A percentile compares a stretch with the other conserved stretches of the same genome.
These are phyloP conservation scores for Pseudopediastrum boryanum DNA, from an alignment of 139 green algal genomes.

Conservation along the genomic window DNA sequence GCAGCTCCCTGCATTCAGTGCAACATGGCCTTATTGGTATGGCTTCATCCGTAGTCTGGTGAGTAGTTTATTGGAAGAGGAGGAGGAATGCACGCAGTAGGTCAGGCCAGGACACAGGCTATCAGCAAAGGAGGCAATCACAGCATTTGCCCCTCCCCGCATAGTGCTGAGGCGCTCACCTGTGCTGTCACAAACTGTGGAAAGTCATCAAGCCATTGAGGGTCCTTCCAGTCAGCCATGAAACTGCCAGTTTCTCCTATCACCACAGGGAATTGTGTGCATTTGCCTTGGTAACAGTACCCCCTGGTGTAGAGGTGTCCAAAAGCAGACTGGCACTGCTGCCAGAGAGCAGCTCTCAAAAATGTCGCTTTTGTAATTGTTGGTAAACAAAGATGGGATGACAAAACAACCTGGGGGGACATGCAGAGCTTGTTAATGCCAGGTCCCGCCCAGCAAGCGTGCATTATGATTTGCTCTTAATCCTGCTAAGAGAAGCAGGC, in stretches of 20 bases:
- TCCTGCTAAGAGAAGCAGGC: too few relatives aligned
- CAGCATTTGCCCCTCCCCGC: too few relatives aligned
- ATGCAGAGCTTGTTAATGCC: too few relatives aligned
- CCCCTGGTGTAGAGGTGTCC: slow-evolving; percentile 30
- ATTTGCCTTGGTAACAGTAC: slow-evolving; percentile 10
- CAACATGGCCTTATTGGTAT: too few relatives aligned
- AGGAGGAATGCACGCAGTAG: too few relatives aligned
- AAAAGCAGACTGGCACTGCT: slow-evolving; percentile 31
- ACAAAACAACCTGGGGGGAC: slow-evolving; percentile 15
- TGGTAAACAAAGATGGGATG: slow-evolving; percentile 30
- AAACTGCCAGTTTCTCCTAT: slow-evolving; percentile 29
- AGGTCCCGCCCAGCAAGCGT: too few relatives aligned
- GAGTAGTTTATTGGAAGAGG: too few relatives aligned
- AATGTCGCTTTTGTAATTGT: slow-evolving; percentile 37
- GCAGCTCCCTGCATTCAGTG: slow-evolving; percentile 17
- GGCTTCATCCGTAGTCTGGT: too few relatives aligned
- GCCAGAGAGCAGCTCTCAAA: slow-evolving; percentile 22
- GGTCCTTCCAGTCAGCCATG: slow-evolving; percentile 3
- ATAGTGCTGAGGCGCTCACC: too few relatives aligned
- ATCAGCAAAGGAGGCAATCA: too few relatives aligned
- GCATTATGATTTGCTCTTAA: too few relatives aligned
- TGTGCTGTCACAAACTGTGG: slow-evolving; percentile 12
- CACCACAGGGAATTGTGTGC: slow-evolving; percentile 24
- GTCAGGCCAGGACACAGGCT: too few relatives aligned
- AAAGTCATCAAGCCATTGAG: slow-evolving; percentile 35